Base-by-base conservation (phyloP, 352 stramenopile species). In the Pythium pyrilobum region DNA sequence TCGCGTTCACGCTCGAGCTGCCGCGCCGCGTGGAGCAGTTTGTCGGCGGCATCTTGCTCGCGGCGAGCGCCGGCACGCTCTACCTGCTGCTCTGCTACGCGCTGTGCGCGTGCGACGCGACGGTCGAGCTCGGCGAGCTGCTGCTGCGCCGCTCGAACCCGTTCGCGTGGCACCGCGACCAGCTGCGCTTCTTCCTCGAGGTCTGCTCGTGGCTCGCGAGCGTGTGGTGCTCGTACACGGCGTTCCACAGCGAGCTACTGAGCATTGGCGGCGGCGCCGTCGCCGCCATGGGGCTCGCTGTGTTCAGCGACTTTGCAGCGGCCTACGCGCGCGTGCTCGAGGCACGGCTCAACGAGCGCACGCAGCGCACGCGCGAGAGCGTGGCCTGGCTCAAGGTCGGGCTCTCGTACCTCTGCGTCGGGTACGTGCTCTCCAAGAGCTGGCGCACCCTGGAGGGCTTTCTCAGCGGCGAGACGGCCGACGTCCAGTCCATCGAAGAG, bases 301-400 rank as follows among this genome's bases (percentile, higher is more conserved):
- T 82, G 3, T 49, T 62, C 6, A 88, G 74, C 24, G 82, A 93
- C 52, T 67, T 87, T 4, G 34, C 81, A 5, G 65, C 70, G 13
- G 78, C 76, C 10, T 87, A 82, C 51, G 24, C 87, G 16, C 68
- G 74, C 40, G 36, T 84, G 4, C 56, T 86, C 9, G 73, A 89
- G 50, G 70, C 66, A 20, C 57, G 62, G 32, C 51, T 85, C 47
- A 52, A 73, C 29, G 55, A 49, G 10, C 61, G 80, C 25, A 62
- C 71, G 37, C 57, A 62, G 33, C 60, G 29, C 28, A 48, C 60
- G 2, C 61, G 71, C 10, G 63, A 73, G 31, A 59, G 62, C 32
- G 80, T 87, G 48, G 42, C 74, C n/a, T 88, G 76, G 76, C 66
- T 89, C 41, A 88, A 91, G 48, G 66, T 80, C 11, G 64, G 71